These are phyloP conservation scores for Blastomyces gilchristii DNA, from an alignment of 2,329 filamentous ascomycete species.

Conservation along the genomic window DNA sequence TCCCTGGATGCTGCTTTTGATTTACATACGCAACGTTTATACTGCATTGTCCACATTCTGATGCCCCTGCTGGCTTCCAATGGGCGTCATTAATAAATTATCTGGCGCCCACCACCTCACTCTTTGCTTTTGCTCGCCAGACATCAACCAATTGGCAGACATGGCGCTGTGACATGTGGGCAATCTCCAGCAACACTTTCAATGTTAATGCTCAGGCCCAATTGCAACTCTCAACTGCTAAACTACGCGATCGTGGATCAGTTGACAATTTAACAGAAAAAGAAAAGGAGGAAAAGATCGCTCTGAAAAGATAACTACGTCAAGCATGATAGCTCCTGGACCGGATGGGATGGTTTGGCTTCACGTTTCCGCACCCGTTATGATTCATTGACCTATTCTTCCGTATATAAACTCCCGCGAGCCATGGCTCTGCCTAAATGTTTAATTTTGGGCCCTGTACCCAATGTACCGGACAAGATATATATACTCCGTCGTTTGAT, in stretches of 20 bases:
- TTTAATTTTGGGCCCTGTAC: not conserved
- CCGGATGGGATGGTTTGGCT: not conserved
- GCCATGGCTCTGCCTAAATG: not conserved
- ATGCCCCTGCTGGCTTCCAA: constrained; percentile 1
- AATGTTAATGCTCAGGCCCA: not conserved
- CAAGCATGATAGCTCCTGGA: not conserved
- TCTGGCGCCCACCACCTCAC: not conserved
- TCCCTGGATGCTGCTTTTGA: not conserved
- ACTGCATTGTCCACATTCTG: constrained; percentile 2
- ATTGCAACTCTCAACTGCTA: not conserved
- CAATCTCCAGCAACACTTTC: constrained; percentile 1
- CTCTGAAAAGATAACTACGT: not conserved
- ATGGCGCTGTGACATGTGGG: constrained; percentile 1
- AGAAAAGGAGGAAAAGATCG: not conserved
- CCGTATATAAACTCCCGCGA: not conserved
- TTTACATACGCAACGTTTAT: not conserved
- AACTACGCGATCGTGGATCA: not conserved
- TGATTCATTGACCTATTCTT: not conserved
- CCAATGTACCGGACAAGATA: not conserved
- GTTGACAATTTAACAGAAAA: not conserved
- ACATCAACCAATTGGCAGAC: constrained; percentile 3
- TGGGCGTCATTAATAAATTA: not conserved
- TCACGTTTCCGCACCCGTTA: not conserved
- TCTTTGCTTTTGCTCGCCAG: constrained; percentile 4
- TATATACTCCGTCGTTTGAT: not conserved